phyloP scores from a whole-genome alignment of 257 asterid genomes.

The Cordia subcordata region DNA sequence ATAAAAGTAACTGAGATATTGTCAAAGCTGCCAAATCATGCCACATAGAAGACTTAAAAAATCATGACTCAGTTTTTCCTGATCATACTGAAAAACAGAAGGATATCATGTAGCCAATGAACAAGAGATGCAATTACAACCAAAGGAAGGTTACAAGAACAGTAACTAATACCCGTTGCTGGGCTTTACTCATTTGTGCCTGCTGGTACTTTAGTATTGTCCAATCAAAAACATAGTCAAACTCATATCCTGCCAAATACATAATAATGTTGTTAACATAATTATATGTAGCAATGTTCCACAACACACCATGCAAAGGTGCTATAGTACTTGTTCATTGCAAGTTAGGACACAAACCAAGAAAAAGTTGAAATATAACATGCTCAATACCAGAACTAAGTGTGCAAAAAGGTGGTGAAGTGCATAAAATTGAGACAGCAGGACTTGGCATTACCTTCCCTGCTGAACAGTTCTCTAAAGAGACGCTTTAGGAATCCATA shows the following conservation, averaged over 20 bases:
- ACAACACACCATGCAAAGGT: no score
- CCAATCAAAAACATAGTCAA: conserved; percentile 30
- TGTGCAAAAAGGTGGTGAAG: no score
- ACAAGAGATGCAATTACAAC: background rate
- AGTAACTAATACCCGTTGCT: conserved; percentile 54
- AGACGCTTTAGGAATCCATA: conserved; percentile 38
- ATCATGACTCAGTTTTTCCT: background rate
- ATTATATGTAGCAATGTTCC: no score
- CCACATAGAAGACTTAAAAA: background rate
- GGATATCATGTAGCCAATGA: background rate
- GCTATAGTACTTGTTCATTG: no score
- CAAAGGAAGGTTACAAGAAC: conserved; percentile 12
- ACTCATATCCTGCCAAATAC: conserved; percentile 15
- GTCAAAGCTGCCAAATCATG: background rate
- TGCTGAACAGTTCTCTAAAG: conserved; percentile 30
- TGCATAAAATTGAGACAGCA: background rate
- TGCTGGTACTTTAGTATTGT: conserved; percentile 31
- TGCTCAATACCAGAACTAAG: no score
- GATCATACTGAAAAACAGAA: background rate
- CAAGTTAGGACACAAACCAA: no score
- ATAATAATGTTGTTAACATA: no score
- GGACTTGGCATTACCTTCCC: conserved; percentile 20
- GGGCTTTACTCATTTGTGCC: conserved; percentile 48
- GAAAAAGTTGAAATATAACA: no score
- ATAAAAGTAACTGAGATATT: conserved; percentile 11